phyloP scores from a whole-genome alignment of 2,329 filamentous ascomycete species.

The Phyllosticta citrichinensis region DNA sequence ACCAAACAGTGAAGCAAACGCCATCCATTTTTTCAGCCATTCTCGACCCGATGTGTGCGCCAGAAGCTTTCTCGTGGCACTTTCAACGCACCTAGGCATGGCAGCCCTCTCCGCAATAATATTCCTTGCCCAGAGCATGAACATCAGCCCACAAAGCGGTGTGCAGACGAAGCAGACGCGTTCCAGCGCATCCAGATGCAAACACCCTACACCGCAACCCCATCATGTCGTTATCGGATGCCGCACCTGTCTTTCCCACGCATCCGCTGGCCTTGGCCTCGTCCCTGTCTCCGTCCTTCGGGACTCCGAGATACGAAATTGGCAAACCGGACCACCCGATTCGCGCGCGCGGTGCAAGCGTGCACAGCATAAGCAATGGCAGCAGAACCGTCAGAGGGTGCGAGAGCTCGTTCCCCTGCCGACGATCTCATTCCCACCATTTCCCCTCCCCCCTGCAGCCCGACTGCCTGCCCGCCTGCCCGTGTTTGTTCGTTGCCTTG shows the following conservation, averaged over 20 bases:
- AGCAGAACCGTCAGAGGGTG: neutral
- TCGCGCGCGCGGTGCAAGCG: neutral
- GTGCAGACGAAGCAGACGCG: neutral
- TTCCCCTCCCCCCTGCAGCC: neutral
- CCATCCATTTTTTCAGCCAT: neutral
- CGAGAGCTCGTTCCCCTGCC: neutral
- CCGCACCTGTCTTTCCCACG: neutral
- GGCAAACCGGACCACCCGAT: neutral
- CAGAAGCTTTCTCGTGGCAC: neutral
- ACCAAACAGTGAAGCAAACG: neutral
- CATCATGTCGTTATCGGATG: neutral
- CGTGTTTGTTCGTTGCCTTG: neutral
- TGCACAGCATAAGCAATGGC: neutral
- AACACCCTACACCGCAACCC: neutral
- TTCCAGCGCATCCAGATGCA: neutral
- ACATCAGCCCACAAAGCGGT: neutral
- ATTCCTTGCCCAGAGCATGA: neutral
- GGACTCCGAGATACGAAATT: neutral
- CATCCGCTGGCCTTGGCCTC: neutral
- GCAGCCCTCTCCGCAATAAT: neutral
- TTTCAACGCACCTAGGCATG: neutral
- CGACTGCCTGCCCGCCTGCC: neutral
- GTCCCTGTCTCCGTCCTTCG: neutral
- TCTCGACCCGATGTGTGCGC: neutral
- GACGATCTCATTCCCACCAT: neutral